Evolutionary conservation across 2,329 filamentous ascomycete genomes (phyloP), one percentile per base, ranked within the genome.

Genomic region (Parafenestella ontariensis): DNA sequence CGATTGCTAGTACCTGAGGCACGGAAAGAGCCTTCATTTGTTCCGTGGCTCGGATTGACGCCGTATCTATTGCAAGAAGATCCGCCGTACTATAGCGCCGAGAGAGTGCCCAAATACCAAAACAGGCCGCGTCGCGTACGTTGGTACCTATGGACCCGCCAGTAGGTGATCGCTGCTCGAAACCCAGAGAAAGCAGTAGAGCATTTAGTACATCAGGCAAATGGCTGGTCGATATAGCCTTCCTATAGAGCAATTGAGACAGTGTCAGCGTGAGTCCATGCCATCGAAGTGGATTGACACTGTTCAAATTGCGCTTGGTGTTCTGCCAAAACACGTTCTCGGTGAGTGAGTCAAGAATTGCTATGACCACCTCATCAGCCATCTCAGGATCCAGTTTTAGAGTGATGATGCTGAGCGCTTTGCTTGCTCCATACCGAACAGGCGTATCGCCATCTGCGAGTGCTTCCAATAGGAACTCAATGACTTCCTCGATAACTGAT

Each of bases 81-180:
- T 98, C 94, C 0, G 80, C 70, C 0, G 92, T 96, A 1, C 86
- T 87, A 67, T 98, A 99, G 49, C 94, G 88, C 50, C 95, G 85
- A 20, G 94, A 91, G 7, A 98, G 75, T 1, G 93, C 90, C 95
- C 95, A 99, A 21, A 98, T 89, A 6, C 95, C 95, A 72, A 98
- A 99, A 72, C 93, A 97, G 3, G 95, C 92, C 11, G 95, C 94
- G 78, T 99, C 95, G 42, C 95, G 87, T 15, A 99, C 93, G 64
- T 96, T 96, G 1, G 91, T 89, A 1, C 95, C 95, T 10, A 94
- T 82, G 3, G 91, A 93, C 11, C 85, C 87, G n/a, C 95, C 94
- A 3, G 91, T 92, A 0, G 91, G 85, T 41, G 89, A 90, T 54
- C 93, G 85, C 68, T 96, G 92, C 74, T 99, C 93, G 70, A 98